Base-by-base conservation (phyloP, 345 rosid species). In the Eucalyptus virginea region DNA sequence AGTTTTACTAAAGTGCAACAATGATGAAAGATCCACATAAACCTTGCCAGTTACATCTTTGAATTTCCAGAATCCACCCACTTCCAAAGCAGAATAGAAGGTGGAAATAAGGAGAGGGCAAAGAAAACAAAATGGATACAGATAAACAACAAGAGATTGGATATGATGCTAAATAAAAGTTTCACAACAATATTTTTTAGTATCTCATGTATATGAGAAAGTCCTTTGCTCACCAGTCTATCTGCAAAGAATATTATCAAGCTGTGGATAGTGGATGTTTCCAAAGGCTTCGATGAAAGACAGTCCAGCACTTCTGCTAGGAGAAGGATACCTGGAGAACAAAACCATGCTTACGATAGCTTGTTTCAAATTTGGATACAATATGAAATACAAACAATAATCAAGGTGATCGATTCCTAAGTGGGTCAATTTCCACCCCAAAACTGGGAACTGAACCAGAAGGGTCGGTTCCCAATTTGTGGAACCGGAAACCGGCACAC, bases 271-370 rank as follows among this genome's bases (percentile, higher is more conserved):
- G 94, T 88, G 42, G 96, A 90, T 91, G 81, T 90, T 28, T 93
- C 96, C 86, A 97, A 54, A 48, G 96, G 93, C 94, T 94, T 97
- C 69, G 93, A 91, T 58, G 94, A 92, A 52, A 98, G 93, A 90
- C 19, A 30, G 52, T 88, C 48, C 56, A 98, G 95, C 69, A 93
- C 90, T 93, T 97, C 98, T 44, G 96, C 98, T 89, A 98, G 95
- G 52, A 97, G 95, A 91, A 98, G 96, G 80, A 94, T 92, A 89
- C 99, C 99, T 98, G 87, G 72, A 58, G 50, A 93, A 88, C 8
- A 54, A 62, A 6, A 21, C 23, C 49, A 3, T 47, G 19, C 34
- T 44, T 40, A 86, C 24, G 19, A 65, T 32, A 37, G 32, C 69
- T 45, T 45, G 80, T 87, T 81, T 67, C 49, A 58, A 80, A 65